Base-by-base conservation (phyloP, 345 rosid genomes). In the Turritis glabra region DNA sequence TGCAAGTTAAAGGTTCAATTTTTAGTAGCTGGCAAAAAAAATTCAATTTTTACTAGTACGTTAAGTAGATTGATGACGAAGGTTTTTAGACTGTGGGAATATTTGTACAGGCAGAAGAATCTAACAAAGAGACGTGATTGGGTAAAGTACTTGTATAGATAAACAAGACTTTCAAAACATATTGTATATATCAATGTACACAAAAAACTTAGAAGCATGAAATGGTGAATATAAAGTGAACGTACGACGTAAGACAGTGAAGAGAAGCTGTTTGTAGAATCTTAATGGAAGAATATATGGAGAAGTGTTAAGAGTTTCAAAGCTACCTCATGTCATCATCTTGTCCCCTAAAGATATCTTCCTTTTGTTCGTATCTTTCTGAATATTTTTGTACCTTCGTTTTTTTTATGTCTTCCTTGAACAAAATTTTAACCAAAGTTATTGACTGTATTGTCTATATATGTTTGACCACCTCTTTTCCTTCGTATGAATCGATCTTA, bases 261-360 rank as follows among this genome's bases (percentile, higher is more conserved):
- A 40, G 67, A 67, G 74, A 75, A 75, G 56, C n/a, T 75, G 79
- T 52, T 41, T 68, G 69, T 68, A 75, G 69, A 60, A 60, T 75
- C 68, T 75, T 59, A 50, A 59, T 50, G 79, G 50, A 67, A 75
- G 67, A 67, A 67, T 66, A 75, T 37, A 67, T 29, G 8, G 47
- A 52, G 11, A 75, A 67, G 43, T 40, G 69, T 43, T 68, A 3
- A 8, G 64, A 69, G 74, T 69, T 69, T 53, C 57, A 26, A 69
- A 76, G 79, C 17, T 30, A 18, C 4, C 70, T 76, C 70, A 61
- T 69, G 75, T 69, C 74, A 76, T 61, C 70, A 76, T 61, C 70
- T 76, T 61, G 74, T 69, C 75, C 41, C 64, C 51, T 13, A 50
- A 59, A 74, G 51, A 65, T 67, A 18, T 61, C 50, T 51, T 26